Conservation (phyloP, 768 basidiomycete genomes). For the Collybiopsis luxurians region DNA sequence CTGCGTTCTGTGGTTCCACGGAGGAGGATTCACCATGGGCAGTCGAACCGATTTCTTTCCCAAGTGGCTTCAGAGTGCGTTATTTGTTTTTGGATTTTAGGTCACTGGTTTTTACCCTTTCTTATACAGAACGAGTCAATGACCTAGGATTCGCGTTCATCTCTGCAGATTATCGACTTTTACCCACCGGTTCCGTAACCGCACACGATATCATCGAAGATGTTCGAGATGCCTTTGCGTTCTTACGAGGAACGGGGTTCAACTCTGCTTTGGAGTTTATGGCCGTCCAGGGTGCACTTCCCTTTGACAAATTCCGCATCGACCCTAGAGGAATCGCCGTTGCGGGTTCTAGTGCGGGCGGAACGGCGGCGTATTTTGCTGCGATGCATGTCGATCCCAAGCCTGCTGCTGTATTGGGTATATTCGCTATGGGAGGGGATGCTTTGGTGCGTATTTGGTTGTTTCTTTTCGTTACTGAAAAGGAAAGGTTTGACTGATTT, state of each 20-base stretch:
- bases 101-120: background rate
- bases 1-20: slow-evolving; percentile 42
- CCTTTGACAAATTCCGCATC: slow-evolving; percentile 27
- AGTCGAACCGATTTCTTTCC: slow-evolving; percentile 62
- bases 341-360: slow-evolving; percentile 59
- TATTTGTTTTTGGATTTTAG: background rate
- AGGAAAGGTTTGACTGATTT: background rate
- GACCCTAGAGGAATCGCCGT: slow-evolving; percentile 47
- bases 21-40: slow-evolving; percentile 61
- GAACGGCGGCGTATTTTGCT: slow-evolving; percentile 60
- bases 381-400: slow-evolving; percentile 51
- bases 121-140: slow-evolving; percentile 34
- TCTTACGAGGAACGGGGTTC: slow-evolving; percentile 27
- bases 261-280: slow-evolving; percentile 3
- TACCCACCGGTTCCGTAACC: slow-evolving; percentile 45
- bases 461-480: too few relatives aligned
- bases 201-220: slow-evolving; percentile 59
- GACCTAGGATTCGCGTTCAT: slow-evolving; percentile 51
- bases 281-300: background rate
- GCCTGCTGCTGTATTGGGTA: slow-evolving; percentile 50
- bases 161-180: slow-evolving; percentile 60
- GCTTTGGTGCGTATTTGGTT: slow-evolving; percentile 36
- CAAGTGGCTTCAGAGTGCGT: slow-evolving; percentile 53
- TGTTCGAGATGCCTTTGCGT: slow-evolving; percentile 52
- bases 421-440: slow-evolving; percentile 65